phyloP scores from a whole-genome alignment of 257 asterid species.

The Penstemon davidsonii region DNA sequence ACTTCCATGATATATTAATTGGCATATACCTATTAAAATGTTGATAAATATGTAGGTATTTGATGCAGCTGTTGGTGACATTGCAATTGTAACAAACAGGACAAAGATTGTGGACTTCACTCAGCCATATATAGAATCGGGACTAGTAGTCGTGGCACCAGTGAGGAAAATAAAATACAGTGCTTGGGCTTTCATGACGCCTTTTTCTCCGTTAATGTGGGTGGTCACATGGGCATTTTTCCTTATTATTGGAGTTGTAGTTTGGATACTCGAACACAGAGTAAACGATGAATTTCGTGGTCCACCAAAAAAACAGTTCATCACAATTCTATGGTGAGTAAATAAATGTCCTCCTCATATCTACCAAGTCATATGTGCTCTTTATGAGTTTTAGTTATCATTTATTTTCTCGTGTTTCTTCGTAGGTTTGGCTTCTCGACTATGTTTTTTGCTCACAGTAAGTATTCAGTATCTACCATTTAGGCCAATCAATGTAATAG shows the following conservation, averaged over 20 bases:
- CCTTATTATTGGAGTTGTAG: slow-evolving; percentile 59
- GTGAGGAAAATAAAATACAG: slow-evolving; percentile 48
- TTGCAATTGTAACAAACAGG: slow-evolving; percentile 70
- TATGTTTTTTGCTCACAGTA: slow-evolving; percentile 72
- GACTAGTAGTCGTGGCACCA: slow-evolving; percentile 72
- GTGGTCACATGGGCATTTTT: slow-evolving; percentile 59
- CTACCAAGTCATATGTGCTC: not conserved
- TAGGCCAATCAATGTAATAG: not conserved
- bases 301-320: slow-evolving; percentile 65
- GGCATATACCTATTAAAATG: too few species aligned
- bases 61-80: slow-evolving; percentile 88
- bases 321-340: slow-evolving; percentile 73
- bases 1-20: too few species aligned
- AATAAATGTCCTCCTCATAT: not conserved
- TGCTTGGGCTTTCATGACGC: slow-evolving; percentile 78
- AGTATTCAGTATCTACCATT: slow-evolving; percentile 32
- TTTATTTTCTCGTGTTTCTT: slow-evolving; percentile 11
- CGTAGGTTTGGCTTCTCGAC: slow-evolving; percentile 95
- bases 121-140: slow-evolving; percentile 82
- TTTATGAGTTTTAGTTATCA: not conserved
- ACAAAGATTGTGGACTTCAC: slow-evolving; percentile 75
- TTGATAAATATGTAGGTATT: slow-evolving; percentile 43
- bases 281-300: slow-evolving; percentile 83
- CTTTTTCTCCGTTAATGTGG: slow-evolving; percentile 74
- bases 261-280: slow-evolving; percentile 83